Evolutionary conservation across 306 rosid species (phyloP).

Genomic region (Spatholobus suberectus): DNA sequence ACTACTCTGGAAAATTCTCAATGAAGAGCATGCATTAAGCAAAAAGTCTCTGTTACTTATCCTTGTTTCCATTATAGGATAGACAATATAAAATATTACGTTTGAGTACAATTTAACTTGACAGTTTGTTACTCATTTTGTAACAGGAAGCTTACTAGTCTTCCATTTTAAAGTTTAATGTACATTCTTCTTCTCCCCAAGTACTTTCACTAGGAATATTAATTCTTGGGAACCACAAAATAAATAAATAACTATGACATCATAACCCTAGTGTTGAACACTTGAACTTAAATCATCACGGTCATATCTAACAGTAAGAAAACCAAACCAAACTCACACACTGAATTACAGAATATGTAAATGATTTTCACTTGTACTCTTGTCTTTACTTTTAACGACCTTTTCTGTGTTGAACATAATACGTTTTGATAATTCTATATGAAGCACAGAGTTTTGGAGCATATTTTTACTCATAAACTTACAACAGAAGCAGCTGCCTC

Average conservation of each 20-base stretch:
- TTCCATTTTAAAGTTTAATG: not conserved
- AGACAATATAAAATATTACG: not conserved
- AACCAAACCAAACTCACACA: slow-evolving; percentile 2
- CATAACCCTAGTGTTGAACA: slow-evolving; percentile 4
- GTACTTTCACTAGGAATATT: slow-evolving; percentile 5
- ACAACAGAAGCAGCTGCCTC: slow-evolving; percentile 96
- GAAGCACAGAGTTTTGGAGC: slow-evolving; percentile 28
- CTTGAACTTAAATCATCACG: slow-evolving; percentile 2
- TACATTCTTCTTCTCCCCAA: slow-evolving; percentile 17
- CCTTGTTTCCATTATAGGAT: not conserved
- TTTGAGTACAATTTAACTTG: not conserved
- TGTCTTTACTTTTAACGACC: not conserved
- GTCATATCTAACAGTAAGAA: slow-evolving; percentile 17
- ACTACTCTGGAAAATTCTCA: not conserved
- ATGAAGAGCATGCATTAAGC: not conserved
- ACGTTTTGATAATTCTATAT: not conserved
- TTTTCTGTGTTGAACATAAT: not conserved
- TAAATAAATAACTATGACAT: not conserved
- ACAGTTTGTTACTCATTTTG: slow-evolving; percentile 3
- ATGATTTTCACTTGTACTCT: not conserved
- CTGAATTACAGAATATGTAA: not conserved
- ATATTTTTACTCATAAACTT: slow-evolving; percentile 49
- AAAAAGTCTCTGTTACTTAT: not conserved
- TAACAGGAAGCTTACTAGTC: not conserved
- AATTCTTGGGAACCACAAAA: slow-evolving; percentile 7